phyloP scores from a whole-genome alignment of 2,329 filamentous ascomycete species.

The Aspergillus fijiensis region DNA sequence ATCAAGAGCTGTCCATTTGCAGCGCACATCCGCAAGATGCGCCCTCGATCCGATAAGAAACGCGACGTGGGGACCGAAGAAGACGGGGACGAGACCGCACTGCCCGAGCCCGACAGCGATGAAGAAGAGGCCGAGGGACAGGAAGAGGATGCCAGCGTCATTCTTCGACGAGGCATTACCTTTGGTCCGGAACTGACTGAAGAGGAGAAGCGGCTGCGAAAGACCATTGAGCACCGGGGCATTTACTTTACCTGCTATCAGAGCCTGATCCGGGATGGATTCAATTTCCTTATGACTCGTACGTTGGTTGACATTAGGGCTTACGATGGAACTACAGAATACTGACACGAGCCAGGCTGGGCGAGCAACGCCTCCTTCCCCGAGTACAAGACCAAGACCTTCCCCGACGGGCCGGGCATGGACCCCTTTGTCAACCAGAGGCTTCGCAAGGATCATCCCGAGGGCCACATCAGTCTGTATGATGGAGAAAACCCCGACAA shows the following conservation, averaged over 20 bases:
- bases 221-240: conserved; percentile 41
- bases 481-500: conserved; percentile 15
- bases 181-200: conserved; percentile 42
- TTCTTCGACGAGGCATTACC: conserved; percentile 48
- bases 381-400: conserved; percentile 11
- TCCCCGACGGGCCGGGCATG: conserved; percentile 17
- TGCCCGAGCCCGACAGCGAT: conserved; percentile 2
- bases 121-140: neutral
- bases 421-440: conserved; percentile 24
- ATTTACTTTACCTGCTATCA: conserved; percentile 51
- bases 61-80: conserved; percentile 8
- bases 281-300: conserved; percentile 11
- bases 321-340: neutral
- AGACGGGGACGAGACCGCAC: conserved; percentile 8
- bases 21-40: conserved; percentile 50
- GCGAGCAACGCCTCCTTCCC: conserved; percentile 23
- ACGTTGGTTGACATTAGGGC: neutral
- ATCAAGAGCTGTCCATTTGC: conserved; percentile 45
- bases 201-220: conserved; percentile 32
- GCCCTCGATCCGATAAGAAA: conserved; percentile 41
- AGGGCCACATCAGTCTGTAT: conserved; percentile 17
- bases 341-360: conserved; percentile 20
- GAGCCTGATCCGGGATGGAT: conserved; percentile 41
- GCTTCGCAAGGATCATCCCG: conserved; percentile 13
- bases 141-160: conserved; percentile 26